Percentiles rank a stretch among this genome's conserved stretches.
These are phyloP conservation scores for Penicillium chermesinum DNA, from an alignment of 495 filamentous ascomycete species.

Conservation along the genomic window DNA sequence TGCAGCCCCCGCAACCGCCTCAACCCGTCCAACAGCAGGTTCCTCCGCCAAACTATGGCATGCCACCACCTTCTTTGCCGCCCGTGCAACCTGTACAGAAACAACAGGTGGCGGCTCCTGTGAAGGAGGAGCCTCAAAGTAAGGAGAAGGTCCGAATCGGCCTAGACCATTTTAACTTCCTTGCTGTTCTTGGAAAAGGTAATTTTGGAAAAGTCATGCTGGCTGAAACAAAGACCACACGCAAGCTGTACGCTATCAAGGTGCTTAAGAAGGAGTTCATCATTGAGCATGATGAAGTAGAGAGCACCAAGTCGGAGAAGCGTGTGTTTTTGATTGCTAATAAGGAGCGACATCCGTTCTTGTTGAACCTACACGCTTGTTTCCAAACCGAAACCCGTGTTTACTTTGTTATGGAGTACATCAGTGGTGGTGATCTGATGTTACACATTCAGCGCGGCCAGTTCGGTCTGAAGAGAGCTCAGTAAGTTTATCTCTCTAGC, in stretches of 20 bases:
- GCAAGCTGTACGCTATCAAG: conserved; percentile 96
- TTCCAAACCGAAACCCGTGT: conserved; percentile 99
- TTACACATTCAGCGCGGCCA: conserved; percentile 95
- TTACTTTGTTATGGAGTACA: conserved; percentile 99
- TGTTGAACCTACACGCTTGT: conserved; percentile 92
- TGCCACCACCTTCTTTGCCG: conserved; percentile 31
- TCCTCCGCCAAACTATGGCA: conserved; percentile 12
- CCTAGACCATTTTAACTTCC: conserved; percentile 98
- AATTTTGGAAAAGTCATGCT: conserved; percentile 99
- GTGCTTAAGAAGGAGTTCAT: conserved; percentile 99
- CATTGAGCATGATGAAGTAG: conserved; percentile 99
- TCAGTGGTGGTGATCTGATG: conserved; percentile 98
- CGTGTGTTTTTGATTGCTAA: conserved; percentile 95
- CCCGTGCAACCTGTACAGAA: conserved; percentile 30
- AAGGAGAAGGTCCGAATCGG: conserved; percentile 78
- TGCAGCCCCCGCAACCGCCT: conserved; percentile 35
- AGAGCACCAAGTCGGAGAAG: conserved; percentile 97
- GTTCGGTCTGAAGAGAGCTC: conserved; percentile 92
- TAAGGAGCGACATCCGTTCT: conserved; percentile 94
- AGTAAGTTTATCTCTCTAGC: conserved; percentile 58
- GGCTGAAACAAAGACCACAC: conserved; percentile 88
- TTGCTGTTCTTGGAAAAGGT: conserved; percentile 96
- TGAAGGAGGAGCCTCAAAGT: conserved; percentile 52
- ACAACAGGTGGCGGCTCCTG: conserved; percentile 34
- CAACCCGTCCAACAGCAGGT: conserved; percentile 26